Evolutionary conservation across 2,329 filamentous ascomycete genomes (phyloP).

Genomic region (Triangularia verruculosa): DNA sequence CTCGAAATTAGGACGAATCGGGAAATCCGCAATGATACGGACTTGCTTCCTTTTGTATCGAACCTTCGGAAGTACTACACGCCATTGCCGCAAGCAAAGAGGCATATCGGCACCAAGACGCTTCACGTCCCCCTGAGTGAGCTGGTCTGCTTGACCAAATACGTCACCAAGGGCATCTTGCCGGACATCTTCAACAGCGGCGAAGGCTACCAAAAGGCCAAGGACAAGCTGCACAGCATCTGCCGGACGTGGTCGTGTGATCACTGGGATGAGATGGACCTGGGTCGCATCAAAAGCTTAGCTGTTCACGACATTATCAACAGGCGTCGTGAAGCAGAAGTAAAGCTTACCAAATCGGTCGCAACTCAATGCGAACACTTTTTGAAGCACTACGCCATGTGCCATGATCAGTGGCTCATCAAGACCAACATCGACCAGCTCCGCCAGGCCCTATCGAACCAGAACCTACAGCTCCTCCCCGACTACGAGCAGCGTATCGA

Average conservation of each 20-base stretch:
- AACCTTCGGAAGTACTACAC: conserved; percentile 66
- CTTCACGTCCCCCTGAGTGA: conserved; percentile 70
- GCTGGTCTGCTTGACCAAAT: conserved; percentile 80
- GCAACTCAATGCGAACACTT: conserved; percentile 74
- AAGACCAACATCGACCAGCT: conserved; percentile 88
- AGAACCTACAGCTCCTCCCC: conserved; percentile 90
- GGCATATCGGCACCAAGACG: conserved; percentile 66
- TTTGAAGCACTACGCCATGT: conserved; percentile 91
- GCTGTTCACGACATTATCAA: conserved; percentile 75
- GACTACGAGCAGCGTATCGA: conserved; percentile 95
- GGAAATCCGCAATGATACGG: conserved; percentile 71
- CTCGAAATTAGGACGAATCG: conserved; percentile 71
- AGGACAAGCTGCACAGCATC: conserved; percentile 65
- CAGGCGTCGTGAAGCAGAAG: conserved; percentile 63
- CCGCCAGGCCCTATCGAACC: conserved; percentile 86
- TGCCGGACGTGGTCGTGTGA: conserved; percentile 71
- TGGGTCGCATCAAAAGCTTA: conserved; percentile 78
- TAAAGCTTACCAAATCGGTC: conserved; percentile 59
- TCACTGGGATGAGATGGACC: conserved; percentile 81
- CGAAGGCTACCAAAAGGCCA: conserved; percentile 52
- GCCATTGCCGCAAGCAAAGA: conserved; percentile 62
- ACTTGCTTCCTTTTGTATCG: conserved; percentile 79
- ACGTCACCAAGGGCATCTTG: conserved; percentile 55
- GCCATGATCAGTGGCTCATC: conserved; percentile 94
- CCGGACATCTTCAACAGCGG: conserved; percentile 57